These are phyloP conservation scores for Fragaria iinumae DNA, from an alignment of 306 rosid species.

Conservation along the genomic window DNA sequence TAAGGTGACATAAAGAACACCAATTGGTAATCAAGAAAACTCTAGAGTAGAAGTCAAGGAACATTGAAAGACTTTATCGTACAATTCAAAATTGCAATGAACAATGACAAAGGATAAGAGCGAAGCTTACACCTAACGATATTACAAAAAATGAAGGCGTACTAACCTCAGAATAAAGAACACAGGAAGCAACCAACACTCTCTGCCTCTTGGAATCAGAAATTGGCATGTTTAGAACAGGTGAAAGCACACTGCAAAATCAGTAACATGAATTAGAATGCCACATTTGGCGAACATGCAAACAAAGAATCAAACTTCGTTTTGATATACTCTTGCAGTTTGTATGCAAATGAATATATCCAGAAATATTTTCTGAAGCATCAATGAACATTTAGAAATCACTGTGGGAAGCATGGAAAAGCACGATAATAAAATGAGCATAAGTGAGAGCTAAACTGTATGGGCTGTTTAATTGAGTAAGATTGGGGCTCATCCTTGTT, in stretches of 20 bases:
- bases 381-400: neutral
- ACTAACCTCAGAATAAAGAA: slow-evolving; percentile 94
- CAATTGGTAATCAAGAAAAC: slow-evolving; percentile 19
- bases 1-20: neutral
- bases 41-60: slow-evolving; percentile 5
- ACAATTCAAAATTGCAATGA: neutral
- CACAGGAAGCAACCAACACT: slow-evolving; percentile 89
- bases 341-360: neutral
- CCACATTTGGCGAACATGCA: slow-evolving; percentile 13
- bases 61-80: slow-evolving; percentile 3
- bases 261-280: slow-evolving; percentile 25
- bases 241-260: slow-evolving; percentile 86
- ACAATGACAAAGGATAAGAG: neutral
- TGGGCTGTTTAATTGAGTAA: neutral
- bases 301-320: slow-evolving; percentile 21
- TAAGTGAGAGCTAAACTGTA: neutral
- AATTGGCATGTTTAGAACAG: slow-evolving; percentile 92
- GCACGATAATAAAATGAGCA: neutral
- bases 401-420: neutral
- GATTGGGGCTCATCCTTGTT: slow-evolving; percentile 7
- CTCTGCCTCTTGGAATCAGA: slow-evolving; percentile 94
- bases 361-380: neutral
- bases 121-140: neutral
- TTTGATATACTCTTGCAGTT: neutral
- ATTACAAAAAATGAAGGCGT: neutral